Evolutionary conservation across 2,329 filamentous ascomycete species (phyloP).

Genomic region (Aspergillus thermomutatus): DNA sequence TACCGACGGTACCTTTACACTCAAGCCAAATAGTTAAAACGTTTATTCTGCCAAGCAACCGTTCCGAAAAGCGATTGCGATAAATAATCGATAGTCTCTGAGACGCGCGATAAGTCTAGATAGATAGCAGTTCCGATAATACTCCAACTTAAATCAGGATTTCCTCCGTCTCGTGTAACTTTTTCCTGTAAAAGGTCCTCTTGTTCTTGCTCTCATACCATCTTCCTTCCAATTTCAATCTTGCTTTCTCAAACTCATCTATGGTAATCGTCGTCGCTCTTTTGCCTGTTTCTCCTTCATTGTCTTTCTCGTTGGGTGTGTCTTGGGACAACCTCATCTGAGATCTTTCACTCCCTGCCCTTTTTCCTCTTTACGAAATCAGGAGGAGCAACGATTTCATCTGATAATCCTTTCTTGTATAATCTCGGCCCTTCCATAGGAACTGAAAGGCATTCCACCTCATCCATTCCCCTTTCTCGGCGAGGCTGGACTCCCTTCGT

Average conservation of each 20-base stretch:
- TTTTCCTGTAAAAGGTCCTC: background rate
- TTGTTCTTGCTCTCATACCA: background rate
- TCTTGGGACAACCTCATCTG: background rate
- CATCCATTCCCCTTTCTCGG: conserved; percentile 17
- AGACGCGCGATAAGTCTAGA: conserved; percentile 6
- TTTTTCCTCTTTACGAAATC: background rate
- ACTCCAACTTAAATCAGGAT: conserved; percentile 1
- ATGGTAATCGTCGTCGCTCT: background rate
- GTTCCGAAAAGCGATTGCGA: conserved; percentile 8
- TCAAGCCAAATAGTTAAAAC: background rate
- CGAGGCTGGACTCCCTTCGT: conserved; percentile 20
- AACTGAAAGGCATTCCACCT: conserved; percentile 15
- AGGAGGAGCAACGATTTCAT: background rate
- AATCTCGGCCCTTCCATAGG: conserved; percentile 5
- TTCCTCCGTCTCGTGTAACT: conserved; percentile 4
- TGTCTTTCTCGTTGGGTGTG: background rate
- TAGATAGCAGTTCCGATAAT: conserved; percentile 14
- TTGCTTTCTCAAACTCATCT: background rate
- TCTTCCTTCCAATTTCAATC: background rate
- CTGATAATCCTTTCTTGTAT: background rate
- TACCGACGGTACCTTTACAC: background rate
- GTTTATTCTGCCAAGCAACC: conserved; percentile 8
- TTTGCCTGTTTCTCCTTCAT: background rate
- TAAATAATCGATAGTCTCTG: conserved; percentile 19
- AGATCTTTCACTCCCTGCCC: background rate